Evolutionary conservation across 1,284 basidiomycete genomes (phyloP), one percentile per base, ranked within the genome.

Genomic region (Mycena citricolor): DNA sequence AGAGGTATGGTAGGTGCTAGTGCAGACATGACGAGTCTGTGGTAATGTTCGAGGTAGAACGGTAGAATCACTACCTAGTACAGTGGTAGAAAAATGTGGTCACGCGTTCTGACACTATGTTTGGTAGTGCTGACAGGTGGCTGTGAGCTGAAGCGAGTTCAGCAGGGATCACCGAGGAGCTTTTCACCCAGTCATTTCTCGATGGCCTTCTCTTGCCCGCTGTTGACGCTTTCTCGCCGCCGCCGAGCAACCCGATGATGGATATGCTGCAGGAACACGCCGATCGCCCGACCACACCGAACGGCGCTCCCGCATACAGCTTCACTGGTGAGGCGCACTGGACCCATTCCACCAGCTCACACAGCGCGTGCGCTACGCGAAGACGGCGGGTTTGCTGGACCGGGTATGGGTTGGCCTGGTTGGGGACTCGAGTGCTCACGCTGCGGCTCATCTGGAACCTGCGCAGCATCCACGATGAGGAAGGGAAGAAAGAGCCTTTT

Each of bases 391-490:
- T 0, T 54, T 63, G 21, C 66, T 83, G 1, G 46, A 35, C 1
- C 33, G 35, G 19, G 49, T 44, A 29, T 4, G 48, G 32, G 14
- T 5, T n/a, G 66, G 68, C 79, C 2, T 85, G 81, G 81, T 56
- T 55, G 22, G 73, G 79, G 49, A 73, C 78, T 48, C 65, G 77
- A 0, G 52, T 58, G 13, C 41, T 77, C 19, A 79, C 81, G 1
- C 65, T 85, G 30, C 68, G 70, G 22, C 65, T 83, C 39, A 81
- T 84, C 44, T 84, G 79, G 79, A 75, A 77, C 47, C 55, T 71
- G 41, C 63, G 80, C 28, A 81, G 77, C 38, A 82, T 84, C 21
- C 79, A 79, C 44, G 77, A 83, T 32, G 81, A 81, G 0, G 80
- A 78, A 54, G 59, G 66, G 4, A 73, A 76, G 25, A 76, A 70